Conservation (phyloP, 306 rosid genomes). For the Malus sieversii region DNA sequence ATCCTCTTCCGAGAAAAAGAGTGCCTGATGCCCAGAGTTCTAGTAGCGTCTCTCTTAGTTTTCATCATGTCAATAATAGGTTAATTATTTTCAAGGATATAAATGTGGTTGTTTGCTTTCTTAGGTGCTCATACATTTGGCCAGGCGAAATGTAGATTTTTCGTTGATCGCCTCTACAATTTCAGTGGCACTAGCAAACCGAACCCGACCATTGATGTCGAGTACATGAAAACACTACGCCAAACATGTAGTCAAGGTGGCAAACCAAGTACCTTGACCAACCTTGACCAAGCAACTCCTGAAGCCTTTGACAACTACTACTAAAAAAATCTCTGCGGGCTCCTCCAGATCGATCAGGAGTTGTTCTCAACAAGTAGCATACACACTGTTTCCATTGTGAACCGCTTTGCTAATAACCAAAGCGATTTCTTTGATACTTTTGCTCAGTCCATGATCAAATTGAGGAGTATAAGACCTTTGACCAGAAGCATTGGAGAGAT, state of each 20-base stretch:
- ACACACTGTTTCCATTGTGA: slow-evolving; percentile 19
- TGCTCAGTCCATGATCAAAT: slow-evolving; percentile 31
- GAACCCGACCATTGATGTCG: slow-evolving; percentile 15
- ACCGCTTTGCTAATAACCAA: slow-evolving; percentile 21
- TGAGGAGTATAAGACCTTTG: slow-evolving; percentile 28
- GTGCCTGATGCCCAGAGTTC: too few relatives aligned
- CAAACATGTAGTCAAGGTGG: slow-evolving; percentile 29
- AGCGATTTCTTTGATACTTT: slow-evolving; percentile 23
- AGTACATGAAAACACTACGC: slow-evolving; percentile 16
- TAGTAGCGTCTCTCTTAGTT: too few relatives aligned
- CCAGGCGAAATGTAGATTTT: slow-evolving; percentile 9
- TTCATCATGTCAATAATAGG: too few relatives aligned
- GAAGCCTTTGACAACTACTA: slow-evolving; percentile 23
- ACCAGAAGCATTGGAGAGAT: slow-evolving; percentile 34
- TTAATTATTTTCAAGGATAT: too few relatives aligned
- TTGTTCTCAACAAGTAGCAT: slow-evolving; percentile 19
- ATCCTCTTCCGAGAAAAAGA: too few relatives aligned
- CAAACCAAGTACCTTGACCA: background rate
- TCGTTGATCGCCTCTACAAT: slow-evolving; percentile 12
- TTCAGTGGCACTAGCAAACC: slow-evolving; percentile 15
- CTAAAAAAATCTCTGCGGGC: slow-evolving; percentile 4
- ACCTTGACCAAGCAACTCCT: slow-evolving; percentile 28
- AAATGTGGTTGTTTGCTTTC: too few relatives aligned
- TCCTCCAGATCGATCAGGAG: slow-evolving; percentile 32
- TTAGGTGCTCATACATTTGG: slow-evolving; percentile 42